These are phyloP conservation scores for Colletotrichum melonis DNA, from an alignment of 2,329 filamentous ascomycete genomes.

Conservation along the genomic window DNA sequence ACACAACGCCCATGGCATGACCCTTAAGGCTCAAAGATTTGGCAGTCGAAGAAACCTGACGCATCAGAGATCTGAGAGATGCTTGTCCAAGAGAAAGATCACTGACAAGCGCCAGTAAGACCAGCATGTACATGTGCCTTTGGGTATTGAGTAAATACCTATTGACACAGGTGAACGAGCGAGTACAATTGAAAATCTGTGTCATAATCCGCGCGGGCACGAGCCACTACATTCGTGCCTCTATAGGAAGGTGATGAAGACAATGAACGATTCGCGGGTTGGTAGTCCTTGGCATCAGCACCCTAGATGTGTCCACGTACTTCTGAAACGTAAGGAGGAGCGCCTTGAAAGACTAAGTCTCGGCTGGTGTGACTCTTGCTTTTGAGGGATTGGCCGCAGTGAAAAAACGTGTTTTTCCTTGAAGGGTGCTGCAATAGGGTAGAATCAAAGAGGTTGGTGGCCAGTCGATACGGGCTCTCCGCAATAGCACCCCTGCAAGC, in stretches of 20 bases:
- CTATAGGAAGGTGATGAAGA: background rate
- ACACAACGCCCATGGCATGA: background rate
- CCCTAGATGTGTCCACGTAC: background rate
- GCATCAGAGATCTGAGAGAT: background rate
- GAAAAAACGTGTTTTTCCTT: background rate
- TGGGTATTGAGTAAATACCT: no score
- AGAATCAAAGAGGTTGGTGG: background rate
- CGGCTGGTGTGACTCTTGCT: background rate
- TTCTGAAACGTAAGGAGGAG: background rate
- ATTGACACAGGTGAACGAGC: no score
- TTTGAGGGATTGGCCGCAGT: background rate
- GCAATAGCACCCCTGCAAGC: constrained; percentile 2
- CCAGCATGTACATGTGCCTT: background rate
- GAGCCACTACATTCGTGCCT: background rate
- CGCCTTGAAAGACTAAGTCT: background rate
- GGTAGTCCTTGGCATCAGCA: background rate
- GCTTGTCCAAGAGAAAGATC: background rate
- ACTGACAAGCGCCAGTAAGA: background rate
- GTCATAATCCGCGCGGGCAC: background rate
- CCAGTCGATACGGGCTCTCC: constrained; percentile 11
- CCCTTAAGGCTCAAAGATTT: background rate
- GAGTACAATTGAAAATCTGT: no score
- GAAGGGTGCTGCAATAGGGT: background rate
- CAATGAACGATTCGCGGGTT: background rate
- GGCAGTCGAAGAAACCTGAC: background rate